These are phyloP conservation scores for Rhodotorula sp. DNA, from an alignment of 1,284 basidiomycete genomes.

Conservation along the genomic window DNA sequence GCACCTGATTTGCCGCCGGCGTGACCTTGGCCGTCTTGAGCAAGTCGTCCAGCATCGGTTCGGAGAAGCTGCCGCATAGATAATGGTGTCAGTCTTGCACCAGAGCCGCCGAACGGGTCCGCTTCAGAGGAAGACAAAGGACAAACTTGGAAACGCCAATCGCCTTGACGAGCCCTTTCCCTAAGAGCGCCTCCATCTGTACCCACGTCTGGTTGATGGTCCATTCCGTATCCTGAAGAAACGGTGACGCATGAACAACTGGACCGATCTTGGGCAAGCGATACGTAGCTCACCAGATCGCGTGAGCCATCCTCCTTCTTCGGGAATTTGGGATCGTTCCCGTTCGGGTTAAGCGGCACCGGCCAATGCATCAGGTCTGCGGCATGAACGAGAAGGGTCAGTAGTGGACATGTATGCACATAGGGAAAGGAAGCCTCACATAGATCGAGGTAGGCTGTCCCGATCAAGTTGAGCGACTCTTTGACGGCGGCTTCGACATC, in stretches of 20 bases:
- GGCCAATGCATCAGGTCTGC: constrained; percentile 45
- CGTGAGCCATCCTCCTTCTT: constrained; percentile 63
- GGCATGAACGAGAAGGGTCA: not conserved
- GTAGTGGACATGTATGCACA: too few species aligned
- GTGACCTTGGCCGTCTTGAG: constrained; percentile 61
- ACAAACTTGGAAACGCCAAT: constrained; percentile 59
- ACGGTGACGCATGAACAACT: not conserved
- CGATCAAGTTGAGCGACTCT: constrained; percentile 67
- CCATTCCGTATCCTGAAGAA: constrained; percentile 45
- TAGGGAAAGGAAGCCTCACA: too few species aligned
- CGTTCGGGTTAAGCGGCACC: constrained; percentile 64
- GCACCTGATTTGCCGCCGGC: constrained; percentile 67
- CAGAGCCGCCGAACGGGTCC: not conserved
- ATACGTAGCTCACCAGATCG: constrained; percentile 22
- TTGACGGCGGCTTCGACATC: constrained; percentile 64
- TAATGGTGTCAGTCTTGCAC: not conserved
- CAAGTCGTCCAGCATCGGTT: constrained; percentile 26
- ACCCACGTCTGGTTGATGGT: constrained; percentile 68
- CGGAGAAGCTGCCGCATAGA: constrained; percentile 24
- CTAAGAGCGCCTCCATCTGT: constrained; percentile 69
- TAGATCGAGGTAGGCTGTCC: constrained; percentile 75
- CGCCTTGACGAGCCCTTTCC: constrained; percentile 68
- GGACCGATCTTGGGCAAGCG: too few species aligned
- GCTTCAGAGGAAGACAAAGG: not conserved
- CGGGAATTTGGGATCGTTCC: constrained; percentile 69